Evolutionary conservation across 2,329 filamentous ascomycete species (phyloP).

Genomic region (Penicillium vulpinum): DNA sequence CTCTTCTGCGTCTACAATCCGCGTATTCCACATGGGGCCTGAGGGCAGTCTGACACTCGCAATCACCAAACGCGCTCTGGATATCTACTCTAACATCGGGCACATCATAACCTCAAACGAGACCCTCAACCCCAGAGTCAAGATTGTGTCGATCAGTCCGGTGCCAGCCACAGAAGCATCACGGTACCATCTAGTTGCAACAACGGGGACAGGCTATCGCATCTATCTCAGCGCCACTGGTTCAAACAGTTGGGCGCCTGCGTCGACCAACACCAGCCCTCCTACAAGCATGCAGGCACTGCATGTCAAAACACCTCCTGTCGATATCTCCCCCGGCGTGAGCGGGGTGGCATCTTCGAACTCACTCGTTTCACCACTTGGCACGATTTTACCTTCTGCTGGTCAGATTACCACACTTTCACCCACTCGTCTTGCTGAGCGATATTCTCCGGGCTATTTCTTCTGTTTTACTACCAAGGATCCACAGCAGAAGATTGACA

Average conservation of each 20-base stretch:
- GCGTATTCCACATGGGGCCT: slow-evolving; percentile 82
- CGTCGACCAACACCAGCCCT: slow-evolving; percentile 62
- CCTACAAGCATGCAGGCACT: slow-evolving; percentile 98
- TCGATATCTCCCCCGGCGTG: slow-evolving; percentile 29
- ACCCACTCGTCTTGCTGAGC: slow-evolving; percentile 42
- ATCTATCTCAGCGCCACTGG: slow-evolving; percentile 90
- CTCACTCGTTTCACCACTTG: slow-evolving; percentile 28
- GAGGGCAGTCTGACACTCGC: slow-evolving; percentile 54
- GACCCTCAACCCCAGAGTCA: slow-evolving; percentile 67
- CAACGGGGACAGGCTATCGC: slow-evolving; percentile 85
- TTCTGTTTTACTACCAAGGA: slow-evolving; percentile 74
- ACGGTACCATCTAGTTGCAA: slow-evolving; percentile 83
- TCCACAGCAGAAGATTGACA: slow-evolving; percentile 60
- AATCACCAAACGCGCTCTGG: slow-evolving; percentile 55
- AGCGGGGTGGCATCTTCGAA: slow-evolving; percentile 11
- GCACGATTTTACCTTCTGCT: slow-evolving; percentile 25
- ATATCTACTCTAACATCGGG: slow-evolving; percentile 69
- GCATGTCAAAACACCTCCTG: slow-evolving; percentile 90
- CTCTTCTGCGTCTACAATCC: slow-evolving; percentile 82
- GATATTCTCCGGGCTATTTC: slow-evolving; percentile 87
- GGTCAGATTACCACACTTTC: slow-evolving; percentile 50
- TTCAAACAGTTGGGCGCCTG: slow-evolving; percentile 57
- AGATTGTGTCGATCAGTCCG: slow-evolving; percentile 80
- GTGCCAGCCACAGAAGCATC: slow-evolving; percentile 81
- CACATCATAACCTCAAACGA: slow-evolving; percentile 77